Percentiles rank a stretch among this genome's conserved stretches.
Evolutionary conservation across 345 rosid genomes (phyloP).

Genomic region (Clarkia xantiana): DNA sequence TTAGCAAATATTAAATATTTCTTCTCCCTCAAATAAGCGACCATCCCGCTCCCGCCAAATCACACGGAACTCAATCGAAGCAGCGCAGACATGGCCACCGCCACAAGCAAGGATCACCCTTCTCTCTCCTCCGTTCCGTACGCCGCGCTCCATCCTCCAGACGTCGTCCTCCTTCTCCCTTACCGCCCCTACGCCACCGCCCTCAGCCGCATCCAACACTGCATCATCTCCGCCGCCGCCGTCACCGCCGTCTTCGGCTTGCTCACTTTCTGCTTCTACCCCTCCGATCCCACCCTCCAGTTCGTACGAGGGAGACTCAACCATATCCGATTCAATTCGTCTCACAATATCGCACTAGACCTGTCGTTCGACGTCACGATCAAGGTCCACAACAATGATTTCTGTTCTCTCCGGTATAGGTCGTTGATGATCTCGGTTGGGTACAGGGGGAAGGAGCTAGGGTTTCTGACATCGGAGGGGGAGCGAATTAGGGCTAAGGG

Average conservation of each 20-base stretch:
- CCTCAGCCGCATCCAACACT: constrained; percentile 21
- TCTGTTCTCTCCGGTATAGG: constrained; percentile 49
- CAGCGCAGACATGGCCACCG: constrained; percentile 23
- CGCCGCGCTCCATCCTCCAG: constrained; percentile 25
- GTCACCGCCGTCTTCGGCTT: constrained; percentile 35
- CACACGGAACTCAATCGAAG: not conserved
- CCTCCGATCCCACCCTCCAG: constrained; percentile 48
- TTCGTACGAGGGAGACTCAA: constrained; percentile 47
- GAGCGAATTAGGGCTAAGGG: constrained; percentile 48
- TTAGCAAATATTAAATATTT: too few species aligned
- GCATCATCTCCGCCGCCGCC: constrained; percentile 26
- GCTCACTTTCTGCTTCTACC: constrained; percentile 44
- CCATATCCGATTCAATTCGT: constrained; percentile 32
- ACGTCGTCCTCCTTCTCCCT: constrained; percentile 38
- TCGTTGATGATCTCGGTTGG: constrained; percentile 53
- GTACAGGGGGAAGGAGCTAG: constrained; percentile 68
- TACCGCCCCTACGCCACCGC: constrained; percentile 14
- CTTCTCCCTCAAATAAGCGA: too few species aligned
- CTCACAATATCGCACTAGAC: constrained; percentile 37
- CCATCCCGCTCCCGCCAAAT: too few species aligned
- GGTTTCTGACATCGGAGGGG: constrained; percentile 42
- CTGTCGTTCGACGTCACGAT: constrained; percentile 51
- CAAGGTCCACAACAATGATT: constrained; percentile 48
- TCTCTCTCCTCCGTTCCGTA: constrained; percentile 20
- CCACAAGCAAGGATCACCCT: constrained; percentile 10